Conservation (phyloP, 1,139 yeast genomes). For the Zhuliangozyma blackwelliae region DNA sequence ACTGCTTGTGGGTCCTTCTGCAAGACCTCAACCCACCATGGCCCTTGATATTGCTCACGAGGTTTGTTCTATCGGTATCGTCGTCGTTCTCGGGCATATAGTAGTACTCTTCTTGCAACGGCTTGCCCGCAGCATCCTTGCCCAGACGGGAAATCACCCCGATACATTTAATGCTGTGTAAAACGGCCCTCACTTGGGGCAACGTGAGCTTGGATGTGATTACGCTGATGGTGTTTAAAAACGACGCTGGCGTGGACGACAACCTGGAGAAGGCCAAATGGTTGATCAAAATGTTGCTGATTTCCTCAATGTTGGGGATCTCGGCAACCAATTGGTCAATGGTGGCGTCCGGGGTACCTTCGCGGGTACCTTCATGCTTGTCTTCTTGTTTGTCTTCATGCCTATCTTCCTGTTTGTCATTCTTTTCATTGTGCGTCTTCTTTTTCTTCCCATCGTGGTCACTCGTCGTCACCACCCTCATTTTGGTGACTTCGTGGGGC, state of each 20-base stretch:
- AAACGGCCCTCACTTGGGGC: conserved; percentile 49
- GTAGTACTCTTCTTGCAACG: conserved; percentile 88
- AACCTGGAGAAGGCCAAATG: conserved; percentile 88
- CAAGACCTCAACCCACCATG: conserved; percentile 81
- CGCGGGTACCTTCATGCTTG: conserved; percentile 9
- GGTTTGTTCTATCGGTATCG: conserved; percentile 60
- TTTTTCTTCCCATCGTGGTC: no score
- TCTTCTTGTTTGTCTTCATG: conserved; percentile 3
- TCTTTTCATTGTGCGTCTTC: conserved; percentile 1
- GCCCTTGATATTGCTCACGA: conserved; percentile 78
- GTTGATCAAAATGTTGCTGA: conserved; percentile 66
- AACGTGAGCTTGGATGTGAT: conserved; percentile 40
- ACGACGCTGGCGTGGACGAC: conserved; percentile 77
- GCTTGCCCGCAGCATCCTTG: conserved; percentile 95
- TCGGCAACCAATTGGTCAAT: conserved; percentile 14
- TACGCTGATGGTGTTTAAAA: conserved; percentile 57
- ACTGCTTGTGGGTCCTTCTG: conserved; percentile 90
- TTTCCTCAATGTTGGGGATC: conserved; percentile 44
- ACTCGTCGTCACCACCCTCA: no score
- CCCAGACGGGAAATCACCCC: conserved; percentile 87
- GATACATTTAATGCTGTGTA: conserved; percentile 51
- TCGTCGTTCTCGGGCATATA: conserved; percentile 80
- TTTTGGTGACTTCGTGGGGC: background rate
- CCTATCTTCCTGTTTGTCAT: conserved; percentile 7
- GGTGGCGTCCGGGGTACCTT: conserved; percentile 1